Conservation (phyloP, 805 yeast genomes). For the Saccharomyces jurei region DNA sequence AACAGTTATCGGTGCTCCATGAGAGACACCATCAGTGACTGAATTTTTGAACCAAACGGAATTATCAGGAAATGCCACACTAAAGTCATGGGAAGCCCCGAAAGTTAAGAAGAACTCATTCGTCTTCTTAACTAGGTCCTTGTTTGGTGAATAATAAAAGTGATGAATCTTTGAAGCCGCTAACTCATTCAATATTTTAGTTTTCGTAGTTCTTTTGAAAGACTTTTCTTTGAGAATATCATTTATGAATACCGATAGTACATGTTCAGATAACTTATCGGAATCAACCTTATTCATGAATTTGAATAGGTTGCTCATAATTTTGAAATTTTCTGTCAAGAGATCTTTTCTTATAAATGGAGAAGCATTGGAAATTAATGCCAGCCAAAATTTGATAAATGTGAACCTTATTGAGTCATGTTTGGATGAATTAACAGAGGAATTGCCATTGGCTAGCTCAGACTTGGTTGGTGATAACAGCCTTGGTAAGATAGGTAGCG, state of each 20-base stretch:
- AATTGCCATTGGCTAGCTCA: slow-evolving; percentile 35
- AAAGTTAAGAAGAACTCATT: slow-evolving; percentile 42
- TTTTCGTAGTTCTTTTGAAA: slow-evolving; percentile 61
- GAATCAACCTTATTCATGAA: slow-evolving; percentile 49
- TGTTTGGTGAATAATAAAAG: slow-evolving; percentile 37
- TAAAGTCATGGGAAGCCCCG: slow-evolving; percentile 42
- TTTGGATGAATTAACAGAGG: slow-evolving; percentile 20
- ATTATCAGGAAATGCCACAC: slow-evolving; percentile 39
- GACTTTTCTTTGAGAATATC: slow-evolving; percentile 50
- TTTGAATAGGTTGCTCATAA: slow-evolving; percentile 63
- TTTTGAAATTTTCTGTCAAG: slow-evolving; percentile 45
- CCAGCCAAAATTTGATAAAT: slow-evolving; percentile 55
- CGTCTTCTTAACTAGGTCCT: slow-evolving; percentile 33
- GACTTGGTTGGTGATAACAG: slow-evolving; percentile 45
- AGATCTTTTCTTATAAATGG: slow-evolving; percentile 58
- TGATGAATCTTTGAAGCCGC: slow-evolving; percentile 50
- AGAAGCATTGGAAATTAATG: slow-evolving; percentile 41
- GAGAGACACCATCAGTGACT: slow-evolving; percentile 11
- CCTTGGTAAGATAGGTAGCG: slow-evolving; percentile 53
- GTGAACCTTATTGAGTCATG: slow-evolving; percentile 45
- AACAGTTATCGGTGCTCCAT: slow-evolving; percentile 39
- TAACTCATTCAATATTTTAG: slow-evolving; percentile 72
- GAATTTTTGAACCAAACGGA: slow-evolving; percentile 42
- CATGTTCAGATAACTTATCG: slow-evolving; percentile 30
- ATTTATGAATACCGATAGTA: slow-evolving; percentile 42